phyloP scores from a whole-genome alignment of 805 yeast species.

The Hanseniaspora guilliermondii region DNA sequence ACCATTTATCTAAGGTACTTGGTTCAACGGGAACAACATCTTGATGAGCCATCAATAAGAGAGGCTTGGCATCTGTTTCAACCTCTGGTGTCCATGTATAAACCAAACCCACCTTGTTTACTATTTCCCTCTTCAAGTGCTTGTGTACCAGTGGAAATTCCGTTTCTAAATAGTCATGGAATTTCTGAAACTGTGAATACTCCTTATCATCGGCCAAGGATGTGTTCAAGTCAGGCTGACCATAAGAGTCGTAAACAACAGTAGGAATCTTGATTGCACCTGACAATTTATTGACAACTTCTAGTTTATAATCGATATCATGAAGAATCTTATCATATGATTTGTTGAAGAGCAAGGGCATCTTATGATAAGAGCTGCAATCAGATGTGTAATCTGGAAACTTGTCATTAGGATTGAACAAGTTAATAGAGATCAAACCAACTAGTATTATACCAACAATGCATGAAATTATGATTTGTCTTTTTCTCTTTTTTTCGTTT shows the following conservation, averaged over 20 bases:
- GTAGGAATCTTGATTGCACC: constrained; percentile 58
- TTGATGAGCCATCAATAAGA: constrained; percentile 58
- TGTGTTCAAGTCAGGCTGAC: constrained; percentile 21
- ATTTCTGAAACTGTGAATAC: constrained; percentile 30
- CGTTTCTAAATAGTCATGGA: constrained; percentile 30
- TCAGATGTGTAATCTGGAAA: constrained; percentile 11
- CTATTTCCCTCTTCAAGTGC: constrained; percentile 35
- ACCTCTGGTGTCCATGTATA: constrained; percentile 49
- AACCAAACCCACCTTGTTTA: constrained; percentile 50
- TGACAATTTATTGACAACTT: constrained; percentile 34
- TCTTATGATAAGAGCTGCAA: constrained; percentile 14
- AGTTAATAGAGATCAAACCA: not conserved
- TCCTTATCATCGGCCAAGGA: constrained; percentile 16
- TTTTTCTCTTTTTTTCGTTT: constrained; percentile 2
- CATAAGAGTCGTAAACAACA: constrained; percentile 43
- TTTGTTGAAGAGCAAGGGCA: constrained; percentile 19
- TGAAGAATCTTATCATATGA: constrained; percentile 23
- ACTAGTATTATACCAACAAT: not conserved
- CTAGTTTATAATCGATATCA: constrained; percentile 29
- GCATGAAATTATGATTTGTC: not conserved
- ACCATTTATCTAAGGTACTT: constrained; percentile 45
- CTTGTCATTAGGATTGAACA: not conserved
- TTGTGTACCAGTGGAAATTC: constrained; percentile 31
- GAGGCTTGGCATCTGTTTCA: constrained; percentile 39
- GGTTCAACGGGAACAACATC: constrained; percentile 65